Evolutionary conservation across 441 rosid genomes (phyloP).

Genomic region (Arabidopsis hybrid): DNA sequence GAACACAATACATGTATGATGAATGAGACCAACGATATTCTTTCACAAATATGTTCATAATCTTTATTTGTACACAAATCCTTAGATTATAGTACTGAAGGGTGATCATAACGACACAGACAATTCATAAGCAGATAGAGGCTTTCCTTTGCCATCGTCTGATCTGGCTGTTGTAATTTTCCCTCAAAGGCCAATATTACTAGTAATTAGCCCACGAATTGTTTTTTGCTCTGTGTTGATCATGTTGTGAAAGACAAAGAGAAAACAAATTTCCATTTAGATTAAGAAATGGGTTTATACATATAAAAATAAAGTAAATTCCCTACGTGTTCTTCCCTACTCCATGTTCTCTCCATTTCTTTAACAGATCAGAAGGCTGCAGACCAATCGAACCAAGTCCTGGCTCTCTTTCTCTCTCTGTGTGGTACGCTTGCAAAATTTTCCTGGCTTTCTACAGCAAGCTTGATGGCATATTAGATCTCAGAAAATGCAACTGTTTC

Average conservation of each 20-base stretch:
- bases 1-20: slow-evolving; percentile 8
- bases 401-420: slow-evolving; percentile 23
- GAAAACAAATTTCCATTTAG: slow-evolving; percentile 16
- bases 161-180: neutral
- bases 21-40: neutral
- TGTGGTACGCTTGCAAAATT: slow-evolving; percentile 38
- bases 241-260: slow-evolving; percentile 21
- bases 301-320: slow-evolving; percentile 12
- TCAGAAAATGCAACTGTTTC: slow-evolving; percentile 15
- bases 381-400: slow-evolving; percentile 15
- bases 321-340: slow-evolving; percentile 24
- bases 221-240: neutral
- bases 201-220: too few relatives aligned
- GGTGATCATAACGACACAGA: too few relatives aligned
- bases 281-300: slow-evolving; percentile 33
- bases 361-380: slow-evolving; percentile 24
- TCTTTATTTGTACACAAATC: neutral
- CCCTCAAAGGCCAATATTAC: too few relatives aligned
- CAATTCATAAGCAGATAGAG: too few relatives aligned
- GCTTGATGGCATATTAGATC: slow-evolving; percentile 28
- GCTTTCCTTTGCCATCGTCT: too few relatives aligned
- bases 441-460: slow-evolving; percentile 31
- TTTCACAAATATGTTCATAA: neutral
- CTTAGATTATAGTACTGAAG: neutral
- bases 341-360: slow-evolving; percentile 11